Percentiles rank a stretch among this genome's conserved stretches.
phyloP scores from a whole-genome alignment of 805 yeast species.

The Wickerhamomyces pijperi region DNA sequence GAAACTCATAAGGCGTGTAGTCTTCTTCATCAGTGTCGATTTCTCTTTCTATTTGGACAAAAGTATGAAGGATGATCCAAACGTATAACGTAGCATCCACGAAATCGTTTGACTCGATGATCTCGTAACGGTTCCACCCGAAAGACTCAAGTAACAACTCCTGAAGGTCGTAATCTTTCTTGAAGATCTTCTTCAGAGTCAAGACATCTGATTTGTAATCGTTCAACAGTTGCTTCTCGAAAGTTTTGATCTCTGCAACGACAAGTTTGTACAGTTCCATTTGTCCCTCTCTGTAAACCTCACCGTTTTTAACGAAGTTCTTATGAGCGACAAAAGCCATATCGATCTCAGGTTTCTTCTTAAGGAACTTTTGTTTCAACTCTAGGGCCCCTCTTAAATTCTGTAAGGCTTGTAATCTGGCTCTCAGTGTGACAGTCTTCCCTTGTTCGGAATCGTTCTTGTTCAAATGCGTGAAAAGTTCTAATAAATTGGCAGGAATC shows the following conservation, averaged over 20 bases:
- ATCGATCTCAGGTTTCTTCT: slow-evolving; percentile 3
- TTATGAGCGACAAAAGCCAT: slow-evolving; percentile 7
- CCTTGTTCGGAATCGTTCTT: slow-evolving; percentile 25
- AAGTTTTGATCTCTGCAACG: slow-evolving; percentile 30
- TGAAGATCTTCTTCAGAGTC: slow-evolving; percentile 39
- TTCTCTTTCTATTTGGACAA: not conserved
- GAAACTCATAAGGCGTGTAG: slow-evolving; percentile 6
- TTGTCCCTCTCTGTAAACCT: slow-evolving; percentile 40
- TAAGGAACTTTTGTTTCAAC: slow-evolving; percentile 26
- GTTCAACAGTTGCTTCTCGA: slow-evolving; percentile 38
- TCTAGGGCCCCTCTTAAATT: slow-evolving; percentile 43
- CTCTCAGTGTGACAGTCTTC: slow-evolving; percentile 32
- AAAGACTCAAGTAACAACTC: slow-evolving; percentile 34
- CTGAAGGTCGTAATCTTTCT: slow-evolving; percentile 37
- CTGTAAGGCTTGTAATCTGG: slow-evolving; percentile 48
- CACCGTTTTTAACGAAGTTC: slow-evolving; percentile 21
- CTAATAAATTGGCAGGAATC: slow-evolving; percentile 15
- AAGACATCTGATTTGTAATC: slow-evolving; percentile 31
- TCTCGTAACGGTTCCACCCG: slow-evolving; percentile 35
- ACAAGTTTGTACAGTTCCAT: slow-evolving; percentile 31
- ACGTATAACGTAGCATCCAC: slow-evolving; percentile 21
- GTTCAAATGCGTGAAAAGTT: slow-evolving; percentile 21
- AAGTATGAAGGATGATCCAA: slow-evolving; percentile 10
- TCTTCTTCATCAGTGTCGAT: slow-evolving; percentile 2
- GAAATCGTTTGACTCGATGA: slow-evolving; percentile 31